phyloP scores from a whole-genome alignment of 75 land plant species.

The Cunninghamia lanceolata region DNA sequence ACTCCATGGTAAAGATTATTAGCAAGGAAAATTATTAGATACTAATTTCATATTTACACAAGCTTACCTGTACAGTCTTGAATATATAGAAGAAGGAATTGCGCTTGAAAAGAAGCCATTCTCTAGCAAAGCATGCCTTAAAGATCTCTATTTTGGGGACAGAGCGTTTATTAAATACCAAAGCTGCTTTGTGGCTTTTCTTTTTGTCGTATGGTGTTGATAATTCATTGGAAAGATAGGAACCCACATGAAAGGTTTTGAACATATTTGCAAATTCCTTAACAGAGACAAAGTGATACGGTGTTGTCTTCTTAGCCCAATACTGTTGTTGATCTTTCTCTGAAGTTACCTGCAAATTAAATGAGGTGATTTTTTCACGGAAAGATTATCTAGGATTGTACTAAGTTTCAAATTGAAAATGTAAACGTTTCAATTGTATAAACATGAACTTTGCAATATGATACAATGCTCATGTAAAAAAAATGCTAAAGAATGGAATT shows the following conservation, averaged over 20 bases:
- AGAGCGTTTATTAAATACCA: conserved; percentile 39
- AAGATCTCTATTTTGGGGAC: conserved; percentile 48
- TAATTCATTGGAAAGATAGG: conserved; percentile 41
- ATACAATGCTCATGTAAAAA: background rate
- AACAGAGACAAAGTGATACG: conserved; percentile 66
- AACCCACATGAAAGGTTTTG: conserved; percentile 67
- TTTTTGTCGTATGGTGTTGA: conserved; percentile 61
- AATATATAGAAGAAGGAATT: conserved; percentile 21
- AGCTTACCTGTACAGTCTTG: conserved; percentile 18
- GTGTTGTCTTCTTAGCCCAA: conserved; percentile 32
- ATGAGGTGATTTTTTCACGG: background rate
- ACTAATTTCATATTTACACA: background rate
- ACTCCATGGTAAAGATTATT: background rate
- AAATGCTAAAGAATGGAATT: background rate
- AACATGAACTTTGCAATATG: background rate
- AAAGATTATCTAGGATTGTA: background rate
- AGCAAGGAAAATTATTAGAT: background rate
- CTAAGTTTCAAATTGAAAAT: background rate
- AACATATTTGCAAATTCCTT: conserved; percentile 62
- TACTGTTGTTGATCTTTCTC: conserved; percentile 89
- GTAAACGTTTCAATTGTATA: background rate
- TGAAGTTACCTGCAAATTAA: conserved; percentile 75
- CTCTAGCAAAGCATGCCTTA: conserved; percentile 19
- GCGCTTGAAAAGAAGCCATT: conserved; percentile 23
- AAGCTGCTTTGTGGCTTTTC: conserved; percentile 67